These are phyloP conservation scores for Fusarium sp. DNA, from an alignment of 2,329 filamentous ascomycete species.

Conservation along the genomic window DNA sequence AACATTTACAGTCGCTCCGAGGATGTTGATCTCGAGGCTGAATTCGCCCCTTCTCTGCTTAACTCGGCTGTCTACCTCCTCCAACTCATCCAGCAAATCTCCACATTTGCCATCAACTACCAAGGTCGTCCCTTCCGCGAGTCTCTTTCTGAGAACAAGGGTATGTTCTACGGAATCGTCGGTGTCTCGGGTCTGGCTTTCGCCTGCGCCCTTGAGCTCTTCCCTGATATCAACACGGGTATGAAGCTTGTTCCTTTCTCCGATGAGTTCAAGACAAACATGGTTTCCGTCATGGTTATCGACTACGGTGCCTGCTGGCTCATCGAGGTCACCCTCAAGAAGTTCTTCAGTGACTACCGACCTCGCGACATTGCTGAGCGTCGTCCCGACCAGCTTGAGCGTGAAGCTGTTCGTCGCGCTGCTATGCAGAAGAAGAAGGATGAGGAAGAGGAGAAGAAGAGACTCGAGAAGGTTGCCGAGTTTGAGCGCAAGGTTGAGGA, in stretches of 20 bases:
- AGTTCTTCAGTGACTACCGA: slow-evolving; percentile 86
- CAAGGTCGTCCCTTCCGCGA: slow-evolving; percentile 98
- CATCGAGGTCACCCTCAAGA: slow-evolving; percentile 88
- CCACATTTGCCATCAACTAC: slow-evolving; percentile 99
- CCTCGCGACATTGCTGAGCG: slow-evolving; percentile 93
- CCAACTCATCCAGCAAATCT: slow-evolving; percentile 98
- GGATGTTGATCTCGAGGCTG: slow-evolving; percentile 89
- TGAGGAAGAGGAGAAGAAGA: slow-evolving; percentile 64
- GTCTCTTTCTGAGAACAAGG: slow-evolving; percentile 92
- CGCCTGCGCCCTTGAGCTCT: slow-evolving; percentile 91
- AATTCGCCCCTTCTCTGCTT: slow-evolving; percentile 91
- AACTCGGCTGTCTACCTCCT: slow-evolving; percentile 98
- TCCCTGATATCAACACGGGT: slow-evolving; percentile 94
- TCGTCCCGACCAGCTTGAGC: slow-evolving; percentile 84
- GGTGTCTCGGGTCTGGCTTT: slow-evolving; percentile 92
- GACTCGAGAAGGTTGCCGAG: slow-evolving; percentile 66
- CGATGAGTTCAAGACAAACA: slow-evolving; percentile 86
- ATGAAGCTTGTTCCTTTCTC: slow-evolving; percentile 93
- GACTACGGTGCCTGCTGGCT: slow-evolving; percentile 90
- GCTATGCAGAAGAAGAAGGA: slow-evolving; percentile 59
- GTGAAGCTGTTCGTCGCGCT: slow-evolving; percentile 73
- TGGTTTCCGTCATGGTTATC: slow-evolving; percentile 85
- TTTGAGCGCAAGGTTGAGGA: slow-evolving; percentile 69
- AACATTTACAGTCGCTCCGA: slow-evolving; percentile 58
- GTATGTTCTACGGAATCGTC: slow-evolving; percentile 97